Base-by-base conservation (phyloP, 1,284 basidiomycete genomes). In the Cryptococcus sp. region DNA sequence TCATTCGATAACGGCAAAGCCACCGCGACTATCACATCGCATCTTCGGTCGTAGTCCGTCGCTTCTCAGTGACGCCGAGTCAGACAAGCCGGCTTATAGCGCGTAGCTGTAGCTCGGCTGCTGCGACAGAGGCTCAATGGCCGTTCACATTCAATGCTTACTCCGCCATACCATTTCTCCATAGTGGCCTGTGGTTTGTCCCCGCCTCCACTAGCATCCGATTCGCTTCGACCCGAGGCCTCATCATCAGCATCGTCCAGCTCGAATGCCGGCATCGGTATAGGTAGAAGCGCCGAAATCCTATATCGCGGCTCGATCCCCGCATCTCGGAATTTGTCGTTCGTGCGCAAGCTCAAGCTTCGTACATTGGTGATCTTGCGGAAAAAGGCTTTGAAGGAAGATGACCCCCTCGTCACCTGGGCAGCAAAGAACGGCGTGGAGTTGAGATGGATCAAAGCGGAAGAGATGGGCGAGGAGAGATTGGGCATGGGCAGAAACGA, bases 311-410 rank as follows among this genome's bases (percentile, higher is more conserved):
- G 72, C 1, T 68, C 74, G 1, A 52, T 73, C 17, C 76, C 76
- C 0, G 65, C 64, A 0, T 53, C 58, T n/a, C 68, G 74, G 22
- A 77, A 76, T 52, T 61, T 72, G 7, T 54, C 68, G 5, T 76
- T 75, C 55, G 22, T 76, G 5, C 55, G 57, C 10, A 57, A 69
- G 10, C 74, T 87, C 13, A 69, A 84, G 0, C 78, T 85, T 16
- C 83, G 82, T 30, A 86, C 87, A 55, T 83, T 88, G 58, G 55
- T 79, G 1, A 80, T 82, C 17, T 78, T 87, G 15, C 77, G 80
- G 23, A 79, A 80, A 62, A 86, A 86, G 69, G 50, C 61, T 3
- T 52, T 72, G 27, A 66, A 69, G 39, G 65, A 66, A 4, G 67
- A 70, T 22, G 68, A 74, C 23, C 52, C 60, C 4, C 27, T 76